phyloP scores from a whole-genome alignment of 768 basidiomycete genomes.

The Strobilomyces confusus region DNA sequence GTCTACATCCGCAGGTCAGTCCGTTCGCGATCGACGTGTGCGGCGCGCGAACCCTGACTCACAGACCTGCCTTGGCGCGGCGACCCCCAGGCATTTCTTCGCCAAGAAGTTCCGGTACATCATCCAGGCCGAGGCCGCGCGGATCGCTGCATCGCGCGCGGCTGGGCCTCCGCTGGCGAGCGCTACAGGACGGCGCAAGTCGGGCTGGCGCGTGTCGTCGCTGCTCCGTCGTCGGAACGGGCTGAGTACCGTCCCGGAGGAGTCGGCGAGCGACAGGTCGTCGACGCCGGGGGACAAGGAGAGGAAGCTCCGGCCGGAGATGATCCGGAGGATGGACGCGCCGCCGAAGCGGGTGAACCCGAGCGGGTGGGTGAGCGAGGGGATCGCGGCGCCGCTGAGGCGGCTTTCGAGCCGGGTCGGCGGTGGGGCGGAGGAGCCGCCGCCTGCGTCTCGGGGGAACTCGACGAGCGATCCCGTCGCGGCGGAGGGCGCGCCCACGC shows the following conservation, averaged over 20 bases:
- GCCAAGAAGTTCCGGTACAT: slow-evolving; percentile 62
- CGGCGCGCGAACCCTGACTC: no score
- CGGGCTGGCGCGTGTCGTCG: slow-evolving; percentile 30
- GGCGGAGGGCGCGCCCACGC: neutral
- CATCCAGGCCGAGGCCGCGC: slow-evolving; percentile 41
- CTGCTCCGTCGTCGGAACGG: slow-evolving; percentile 31
- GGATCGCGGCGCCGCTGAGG: slow-evolving; percentile 26
- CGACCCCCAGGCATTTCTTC: slow-evolving; percentile 73
- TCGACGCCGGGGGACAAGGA: slow-evolving; percentile 26
- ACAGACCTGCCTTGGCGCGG: no score
- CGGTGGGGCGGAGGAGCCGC: neutral
- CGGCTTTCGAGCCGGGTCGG: slow-evolving; percentile 8
- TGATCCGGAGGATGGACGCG: slow-evolving; percentile 73
- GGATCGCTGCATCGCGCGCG: slow-evolving; percentile 19
- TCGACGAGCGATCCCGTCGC: neutral
- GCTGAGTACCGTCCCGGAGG: slow-evolving; percentile 27
- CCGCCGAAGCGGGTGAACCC: slow-evolving; percentile 69
- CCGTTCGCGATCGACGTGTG: no score
- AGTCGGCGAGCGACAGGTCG: slow-evolving; percentile 9
- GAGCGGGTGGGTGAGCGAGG: slow-evolving; percentile 65
- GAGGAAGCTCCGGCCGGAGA: slow-evolving; percentile 52
- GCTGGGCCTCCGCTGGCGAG: slow-evolving; percentile 19
- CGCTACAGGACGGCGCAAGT: slow-evolving; percentile 13
- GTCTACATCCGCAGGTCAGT: slow-evolving; percentile 69
- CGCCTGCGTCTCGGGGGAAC: slow-evolving; percentile 4